Conservation (phyloP, 176 grass and related monocot genomes). For the Leersia perrieri region DNA sequence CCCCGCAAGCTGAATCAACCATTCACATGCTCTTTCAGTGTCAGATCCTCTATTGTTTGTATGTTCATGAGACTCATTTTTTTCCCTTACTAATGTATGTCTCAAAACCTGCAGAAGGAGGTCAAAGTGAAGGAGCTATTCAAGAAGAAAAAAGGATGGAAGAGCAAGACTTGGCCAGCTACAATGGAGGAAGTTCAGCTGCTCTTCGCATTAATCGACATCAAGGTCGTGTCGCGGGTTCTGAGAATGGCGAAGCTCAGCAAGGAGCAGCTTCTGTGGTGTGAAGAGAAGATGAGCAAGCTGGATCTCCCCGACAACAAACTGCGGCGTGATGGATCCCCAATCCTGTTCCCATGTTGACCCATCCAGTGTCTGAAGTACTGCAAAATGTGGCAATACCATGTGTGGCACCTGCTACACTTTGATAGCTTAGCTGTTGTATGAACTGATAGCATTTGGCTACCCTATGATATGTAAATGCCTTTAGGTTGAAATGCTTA, state of each 20-base stretch:
- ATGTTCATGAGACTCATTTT: neutral
- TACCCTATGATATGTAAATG: conserved; percentile 47
- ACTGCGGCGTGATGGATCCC: conserved; percentile 68
- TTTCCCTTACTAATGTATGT: neutral
- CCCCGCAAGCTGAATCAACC: neutral
- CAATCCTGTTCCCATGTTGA: conserved; percentile 90
- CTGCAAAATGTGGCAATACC: neutral
- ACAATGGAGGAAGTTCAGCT: conserved; percentile 83
- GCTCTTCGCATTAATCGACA: conserved; percentile 79
- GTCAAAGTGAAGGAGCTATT: conserved; percentile 84
- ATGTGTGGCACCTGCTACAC: neutral
- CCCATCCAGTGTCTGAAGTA: neutral
- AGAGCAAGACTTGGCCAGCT: conserved; percentile 69
- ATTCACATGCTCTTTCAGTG: neutral
- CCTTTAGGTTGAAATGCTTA: conserved; percentile 27
- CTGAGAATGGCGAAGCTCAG: conserved; percentile 77
- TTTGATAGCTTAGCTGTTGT: neutral
- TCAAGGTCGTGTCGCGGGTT: conserved; percentile 86
- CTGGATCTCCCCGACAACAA: conserved; percentile 71
- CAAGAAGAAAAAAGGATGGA: conserved; percentile 91
- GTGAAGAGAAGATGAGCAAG: conserved; percentile 99
- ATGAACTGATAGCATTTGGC: neutral
- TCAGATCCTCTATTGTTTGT: conserved; percentile 4
- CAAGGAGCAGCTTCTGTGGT: conserved; percentile 97
- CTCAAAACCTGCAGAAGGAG: conserved; percentile 64